Conservation (phyloP, 2,329 filamentous ascomycete species). For the Hypomyces perniciosus region DNA sequence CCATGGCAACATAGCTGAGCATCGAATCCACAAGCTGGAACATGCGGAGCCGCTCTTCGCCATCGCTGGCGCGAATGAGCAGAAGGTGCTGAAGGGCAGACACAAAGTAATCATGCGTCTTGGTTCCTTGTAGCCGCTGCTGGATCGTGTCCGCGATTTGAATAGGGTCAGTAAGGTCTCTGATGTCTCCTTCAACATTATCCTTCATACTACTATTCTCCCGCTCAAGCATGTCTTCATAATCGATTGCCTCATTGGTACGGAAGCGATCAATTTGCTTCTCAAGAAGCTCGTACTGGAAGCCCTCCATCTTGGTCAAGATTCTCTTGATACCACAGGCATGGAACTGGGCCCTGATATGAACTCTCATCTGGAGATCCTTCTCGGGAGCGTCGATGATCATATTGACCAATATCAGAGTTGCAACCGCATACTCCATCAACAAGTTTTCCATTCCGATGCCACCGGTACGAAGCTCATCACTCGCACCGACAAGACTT, state of each 20-base stretch:
- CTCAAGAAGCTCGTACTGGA: slow-evolving; percentile 97
- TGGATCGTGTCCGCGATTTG: slow-evolving; percentile 95
- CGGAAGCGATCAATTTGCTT: slow-evolving; percentile 95
- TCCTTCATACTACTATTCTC: slow-evolving; percentile 90
- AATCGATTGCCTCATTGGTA: slow-evolving; percentile 93
- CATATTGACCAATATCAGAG: slow-evolving; percentile 93
- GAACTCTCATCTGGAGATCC: slow-evolving; percentile 85
- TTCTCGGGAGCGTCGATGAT: slow-evolving; percentile 84
- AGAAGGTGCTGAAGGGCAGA: slow-evolving; percentile 93
- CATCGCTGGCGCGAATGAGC: slow-evolving; percentile 83
- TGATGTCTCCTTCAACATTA: slow-evolving; percentile 75
- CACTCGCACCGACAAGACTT: slow-evolving; percentile 90
- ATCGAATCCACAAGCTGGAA: slow-evolving; percentile 98
- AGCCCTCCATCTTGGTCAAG: slow-evolving; percentile 92
- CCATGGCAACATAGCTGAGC: slow-evolving; percentile 98
- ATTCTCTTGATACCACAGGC: slow-evolving; percentile 93
- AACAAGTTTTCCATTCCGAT: slow-evolving; percentile 98
- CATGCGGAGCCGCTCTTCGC: slow-evolving; percentile 87
- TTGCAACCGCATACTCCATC: slow-evolving; percentile 97
- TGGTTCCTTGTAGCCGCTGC: slow-evolving; percentile 72
- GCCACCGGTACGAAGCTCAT: slow-evolving; percentile 90
- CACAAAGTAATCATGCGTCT: slow-evolving; percentile 90
- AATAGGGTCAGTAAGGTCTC: slow-evolving; percentile 84
- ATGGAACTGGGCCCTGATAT: slow-evolving; percentile 93
- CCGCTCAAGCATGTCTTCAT: slow-evolving; percentile 90